These are phyloP conservation scores for Cardamine chenopodiifolia DNA, from an alignment of 345 rosid genomes.

Conservation along the genomic window DNA sequence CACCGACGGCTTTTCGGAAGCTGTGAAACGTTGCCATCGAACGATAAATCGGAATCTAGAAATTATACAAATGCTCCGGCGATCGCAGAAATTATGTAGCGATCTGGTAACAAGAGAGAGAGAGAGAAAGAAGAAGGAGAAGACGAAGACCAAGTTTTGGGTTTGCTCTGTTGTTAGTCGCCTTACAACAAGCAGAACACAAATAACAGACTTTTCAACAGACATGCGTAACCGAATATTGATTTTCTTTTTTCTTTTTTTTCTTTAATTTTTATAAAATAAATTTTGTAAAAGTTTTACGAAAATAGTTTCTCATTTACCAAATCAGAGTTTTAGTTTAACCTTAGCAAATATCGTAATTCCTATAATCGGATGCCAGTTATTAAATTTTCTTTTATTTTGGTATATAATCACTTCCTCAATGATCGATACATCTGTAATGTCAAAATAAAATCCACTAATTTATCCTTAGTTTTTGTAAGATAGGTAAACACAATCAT, in stretches of 20 bases:
- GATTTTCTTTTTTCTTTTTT: not conserved
- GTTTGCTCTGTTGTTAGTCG: constrained; percentile 37
- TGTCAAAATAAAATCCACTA: not conserved
- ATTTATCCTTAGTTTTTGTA: not conserved
- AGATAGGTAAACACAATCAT: not conserved
- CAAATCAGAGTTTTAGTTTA: not conserved
- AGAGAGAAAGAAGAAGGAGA: not conserved
- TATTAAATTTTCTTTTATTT: not conserved
- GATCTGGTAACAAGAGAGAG: constrained; percentile 8
- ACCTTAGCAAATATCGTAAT: not conserved
- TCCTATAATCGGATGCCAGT: not conserved
- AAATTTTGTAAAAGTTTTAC: not conserved
- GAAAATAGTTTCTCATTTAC: constrained; percentile 1
- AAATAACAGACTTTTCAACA: constrained; percentile 46
- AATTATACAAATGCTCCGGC: not conserved
- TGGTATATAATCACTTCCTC: not conserved
- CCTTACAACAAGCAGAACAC: constrained; percentile 36
- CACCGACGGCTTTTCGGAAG: constrained; percentile 91
- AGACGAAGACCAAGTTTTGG: constrained; percentile 28
- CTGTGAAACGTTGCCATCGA: constrained; percentile 50
- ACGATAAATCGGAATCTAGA: not conserved
- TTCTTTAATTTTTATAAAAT: not conserved
- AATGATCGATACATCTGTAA: not conserved
- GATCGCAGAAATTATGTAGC: constrained; percentile 8
- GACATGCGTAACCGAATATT: constrained; percentile 34